Base-by-base conservation (phyloP, 75 land plant species). In the Pseudotsuga menziesii region DNA sequence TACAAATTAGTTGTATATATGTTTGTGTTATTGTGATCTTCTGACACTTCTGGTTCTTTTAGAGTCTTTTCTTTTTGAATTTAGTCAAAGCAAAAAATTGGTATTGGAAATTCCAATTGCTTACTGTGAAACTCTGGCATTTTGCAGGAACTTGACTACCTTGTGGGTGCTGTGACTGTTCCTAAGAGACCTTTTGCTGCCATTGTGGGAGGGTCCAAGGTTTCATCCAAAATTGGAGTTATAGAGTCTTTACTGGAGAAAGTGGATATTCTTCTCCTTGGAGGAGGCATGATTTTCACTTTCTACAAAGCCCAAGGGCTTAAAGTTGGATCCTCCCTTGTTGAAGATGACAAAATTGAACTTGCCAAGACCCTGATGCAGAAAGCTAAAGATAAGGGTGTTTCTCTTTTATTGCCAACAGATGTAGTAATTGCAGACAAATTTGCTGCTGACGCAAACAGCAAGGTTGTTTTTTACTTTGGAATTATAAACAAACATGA, bases 121-220 rank as follows among this genome's bases (percentile, higher is more conserved):
- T 20, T 69, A 48, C 54, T 48, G 54, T 69, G 7, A 69, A 69
- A 69, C 22, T 69, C 25, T 69, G 69, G 5, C 35, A 36, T 32
- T 69, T 77, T 58, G 73, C 36, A 91, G 95, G 95, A 93, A 74
- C 81, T 93, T 41, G 92, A 92, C 66, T 93, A 91, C 76, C 85
- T 93, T 58, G 90, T 87, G 72, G 94, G 96, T 58, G 94, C 92
- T 54, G 89, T 91, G 16, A 82, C 90, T 64, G 88, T 61, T 56
- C 94, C 94, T 22, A 92, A 85, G 67, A 85, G 90, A 75, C 96
- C 94, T 77, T 93, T 93, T 88, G 96, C 91, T 75, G 96, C 96
- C 56, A 93, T 93, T 78, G 94, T 91, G 16, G 97, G 97, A 79
- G 97, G 92, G 36, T 92, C 94, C 64, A 91, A 92, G 78, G 92